A percentile compares a stretch with the other conserved stretches of the same genome.
Conservation (phyloP, 306 rosid species). For the Cucurbita argyrosperma region DNA sequence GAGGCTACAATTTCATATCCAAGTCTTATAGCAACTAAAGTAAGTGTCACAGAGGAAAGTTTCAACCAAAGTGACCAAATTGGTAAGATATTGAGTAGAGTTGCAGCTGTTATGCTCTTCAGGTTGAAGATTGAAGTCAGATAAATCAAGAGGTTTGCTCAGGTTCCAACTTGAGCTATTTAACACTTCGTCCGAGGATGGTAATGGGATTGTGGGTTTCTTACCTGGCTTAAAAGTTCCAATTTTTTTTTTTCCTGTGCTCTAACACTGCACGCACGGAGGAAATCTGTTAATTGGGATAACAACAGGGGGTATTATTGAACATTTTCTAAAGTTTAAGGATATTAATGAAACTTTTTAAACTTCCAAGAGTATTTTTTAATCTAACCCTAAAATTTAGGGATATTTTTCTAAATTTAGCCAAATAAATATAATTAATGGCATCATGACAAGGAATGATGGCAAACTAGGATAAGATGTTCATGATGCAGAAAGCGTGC, state of each 20-base stretch:
- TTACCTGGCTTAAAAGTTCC: no score
- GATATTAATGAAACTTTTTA: no score
- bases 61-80: constrained; percentile 58
- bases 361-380: no score
- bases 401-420: no score
- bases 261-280: no score
- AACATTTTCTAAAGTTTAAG: no score
- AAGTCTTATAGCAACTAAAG: constrained; percentile 70
- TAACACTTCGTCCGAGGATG: no score
- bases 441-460: constrained; percentile 6
- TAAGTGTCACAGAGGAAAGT: constrained; percentile 61
- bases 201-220: no score
- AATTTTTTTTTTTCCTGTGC: no score
- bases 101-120: constrained; percentile 54
- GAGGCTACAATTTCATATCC: constrained; percentile 43
- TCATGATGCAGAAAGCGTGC: not conserved
- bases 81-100: constrained; percentile 48
- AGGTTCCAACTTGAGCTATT: constrained; percentile 28
- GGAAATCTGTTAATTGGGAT: no score
- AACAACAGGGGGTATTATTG: no score
- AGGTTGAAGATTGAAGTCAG: constrained; percentile 65
- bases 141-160: constrained; percentile 56
- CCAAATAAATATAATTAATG: not conserved
- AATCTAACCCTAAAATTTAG: no score
- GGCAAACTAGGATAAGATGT: not conserved